phyloP scores from a whole-genome alignment of 169 alveolate species.

The Plasmodium coatneyi region DNA sequence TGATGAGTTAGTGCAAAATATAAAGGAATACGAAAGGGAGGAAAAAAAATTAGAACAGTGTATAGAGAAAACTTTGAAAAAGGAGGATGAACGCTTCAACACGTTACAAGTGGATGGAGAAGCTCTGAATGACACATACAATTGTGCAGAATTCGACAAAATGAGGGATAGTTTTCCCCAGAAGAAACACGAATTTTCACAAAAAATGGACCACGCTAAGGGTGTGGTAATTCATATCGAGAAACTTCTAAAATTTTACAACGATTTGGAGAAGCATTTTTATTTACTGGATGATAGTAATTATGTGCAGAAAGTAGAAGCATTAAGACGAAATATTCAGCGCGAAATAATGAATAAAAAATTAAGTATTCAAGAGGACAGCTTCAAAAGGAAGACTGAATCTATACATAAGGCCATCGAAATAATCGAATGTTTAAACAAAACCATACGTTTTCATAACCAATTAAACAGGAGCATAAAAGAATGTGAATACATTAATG shows the following conservation, averaged over 20 bases:
- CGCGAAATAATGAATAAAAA: not conserved
- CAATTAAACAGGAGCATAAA: not conserved
- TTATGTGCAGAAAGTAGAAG: not conserved
- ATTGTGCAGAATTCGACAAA: not conserved
- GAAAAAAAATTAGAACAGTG: not conserved
- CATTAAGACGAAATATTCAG: not conserved
- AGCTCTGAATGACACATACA: not conserved
- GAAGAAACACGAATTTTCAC: not conserved
- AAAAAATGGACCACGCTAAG: not conserved
- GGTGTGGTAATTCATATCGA: not conserved
- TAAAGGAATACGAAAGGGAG: not conserved
- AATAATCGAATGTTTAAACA: conserved; percentile 10
- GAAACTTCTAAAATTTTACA: not conserved
- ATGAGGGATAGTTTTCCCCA: not conserved
- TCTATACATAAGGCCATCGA: not conserved
- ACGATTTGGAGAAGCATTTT: not conserved
- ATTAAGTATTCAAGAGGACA: not conserved
- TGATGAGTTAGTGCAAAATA: not conserved
- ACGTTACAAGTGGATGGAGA: not conserved
- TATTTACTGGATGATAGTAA: not conserved
- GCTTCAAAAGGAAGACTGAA: not conserved
- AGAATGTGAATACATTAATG: not conserved
- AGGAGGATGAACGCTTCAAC: not conserved
- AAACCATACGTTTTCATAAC: conserved; percentile 6
- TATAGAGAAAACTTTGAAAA: not conserved